Conservation (phyloP, 495 filamentous ascomycete species). For the Parathielavia appendiculata region DNA sequence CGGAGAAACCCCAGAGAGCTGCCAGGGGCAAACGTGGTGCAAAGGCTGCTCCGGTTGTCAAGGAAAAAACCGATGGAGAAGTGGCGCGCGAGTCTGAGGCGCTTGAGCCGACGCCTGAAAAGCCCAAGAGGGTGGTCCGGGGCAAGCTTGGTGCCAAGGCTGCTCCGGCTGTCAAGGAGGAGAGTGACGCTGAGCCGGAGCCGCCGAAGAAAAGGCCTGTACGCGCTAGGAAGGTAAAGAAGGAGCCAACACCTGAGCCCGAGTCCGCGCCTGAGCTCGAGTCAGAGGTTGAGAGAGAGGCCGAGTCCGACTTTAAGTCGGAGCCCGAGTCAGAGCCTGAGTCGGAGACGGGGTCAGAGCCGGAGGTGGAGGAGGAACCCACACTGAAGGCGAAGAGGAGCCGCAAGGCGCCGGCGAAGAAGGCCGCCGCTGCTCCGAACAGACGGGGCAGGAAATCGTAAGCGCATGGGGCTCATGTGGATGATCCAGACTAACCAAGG, state of each 20-base stretch:
- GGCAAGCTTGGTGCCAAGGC: slow-evolving; percentile 18
- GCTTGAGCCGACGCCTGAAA: slow-evolving; percentile 25
- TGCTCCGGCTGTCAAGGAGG: slow-evolving; percentile 15
- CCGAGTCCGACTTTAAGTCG: background rate
- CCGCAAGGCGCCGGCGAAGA: slow-evolving; percentile 26
- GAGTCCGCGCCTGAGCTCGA: slow-evolving; percentile 20
- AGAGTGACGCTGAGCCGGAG: slow-evolving; percentile 14
- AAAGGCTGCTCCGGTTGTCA: slow-evolving; percentile 7
- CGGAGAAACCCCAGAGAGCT: slow-evolving; percentile 23
- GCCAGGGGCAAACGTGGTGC: slow-evolving; percentile 21
- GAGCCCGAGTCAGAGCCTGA: slow-evolving; percentile 20
- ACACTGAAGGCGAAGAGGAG: slow-evolving; percentile 27
- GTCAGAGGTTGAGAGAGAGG: background rate
- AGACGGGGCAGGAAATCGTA: slow-evolving; percentile 21
- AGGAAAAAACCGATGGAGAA: no score
- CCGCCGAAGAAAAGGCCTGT: slow-evolving; percentile 19
- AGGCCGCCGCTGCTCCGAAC: slow-evolving; percentile 18
- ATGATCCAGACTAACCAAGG: background rate
- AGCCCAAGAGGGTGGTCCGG: slow-evolving; percentile 24
- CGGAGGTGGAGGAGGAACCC: slow-evolving; percentile 16
- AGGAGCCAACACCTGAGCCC: slow-evolving; percentile 16
- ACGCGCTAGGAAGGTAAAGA: slow-evolving; percentile 20
- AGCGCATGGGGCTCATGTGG: background rate
- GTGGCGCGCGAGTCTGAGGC: slow-evolving; percentile 32
- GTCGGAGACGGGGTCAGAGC: slow-evolving; percentile 18